Base-by-base conservation (phyloP, 495 filamentous ascomycete genomes). In the Wilcoxina mikolae region DNA sequence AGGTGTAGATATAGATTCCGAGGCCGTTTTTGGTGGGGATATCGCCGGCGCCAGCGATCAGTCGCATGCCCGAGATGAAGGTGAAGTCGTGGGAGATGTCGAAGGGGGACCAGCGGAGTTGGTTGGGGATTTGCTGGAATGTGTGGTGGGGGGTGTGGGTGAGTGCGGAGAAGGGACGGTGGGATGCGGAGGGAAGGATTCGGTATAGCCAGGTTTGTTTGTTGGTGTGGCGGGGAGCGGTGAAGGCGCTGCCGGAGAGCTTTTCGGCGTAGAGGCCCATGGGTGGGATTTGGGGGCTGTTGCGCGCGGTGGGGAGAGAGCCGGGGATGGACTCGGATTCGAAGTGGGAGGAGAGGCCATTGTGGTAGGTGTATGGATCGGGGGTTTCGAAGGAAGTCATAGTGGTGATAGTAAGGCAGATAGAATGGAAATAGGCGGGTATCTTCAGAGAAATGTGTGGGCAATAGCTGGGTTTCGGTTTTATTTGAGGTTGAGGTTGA, bases 191-290 rank as follows among this genome's bases (percentile, higher is more conserved):
- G 26, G 87, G 87, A 22, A 93, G 73, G 57, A 93, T 85, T 12
- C 87, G 78, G 66, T 94, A 93, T 9, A 93, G 80, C 87, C 87
- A 94, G 38, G 87, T 76, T 63, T 94, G 87, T 65, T 82, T 78
- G 70, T 91, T 94, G 67, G 89, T 82, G 68, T 81, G 77, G 18
- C 87, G 77, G 0, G 87, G 87, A 2, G 87, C 87, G 28, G 87
- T 94, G 68, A 94, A 94, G 38, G 87, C 81, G 4, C 87, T 93
- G n/a, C 87, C 87, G 1, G 87, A 93, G 26, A 94, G 78, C 76
- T 94, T 93, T 68, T 94, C 87, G 48, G 84, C 77, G 67, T 93
- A 94, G 28, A 94, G 76, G 2, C 87, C 87, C 43, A 82, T 77
- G 0, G 85, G 76, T 1, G 79, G 82, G 60, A 89, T 87, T 65